phyloP scores from a whole-genome alignment of 768 basidiomycete species.

The Cubamyces lactineus region DNA sequence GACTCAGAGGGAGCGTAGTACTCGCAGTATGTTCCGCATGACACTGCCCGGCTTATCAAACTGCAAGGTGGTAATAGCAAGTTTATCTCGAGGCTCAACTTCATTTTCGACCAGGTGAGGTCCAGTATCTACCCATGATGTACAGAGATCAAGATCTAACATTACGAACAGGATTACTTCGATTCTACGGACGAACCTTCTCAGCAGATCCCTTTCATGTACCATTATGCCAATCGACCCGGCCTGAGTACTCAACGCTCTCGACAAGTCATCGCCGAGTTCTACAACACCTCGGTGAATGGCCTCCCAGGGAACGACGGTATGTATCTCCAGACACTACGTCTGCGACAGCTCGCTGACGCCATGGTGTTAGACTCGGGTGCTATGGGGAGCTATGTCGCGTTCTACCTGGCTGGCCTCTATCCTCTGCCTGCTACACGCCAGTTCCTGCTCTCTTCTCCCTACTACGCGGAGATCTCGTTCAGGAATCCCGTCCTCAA shows the following conservation, averaged over 20 bases:
- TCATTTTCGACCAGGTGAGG: constrained; percentile 55
- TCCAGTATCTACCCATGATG: background rate
- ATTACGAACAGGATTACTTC: constrained; percentile 50
- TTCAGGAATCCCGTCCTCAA: constrained; percentile 62
- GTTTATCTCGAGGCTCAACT: constrained; percentile 58
- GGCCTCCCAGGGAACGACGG: constrained; percentile 72
- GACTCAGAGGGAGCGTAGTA: background rate
- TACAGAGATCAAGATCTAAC: background rate
- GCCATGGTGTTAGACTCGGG: constrained; percentile 37
- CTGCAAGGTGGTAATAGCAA: constrained; percentile 61
- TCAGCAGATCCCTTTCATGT: constrained; percentile 72
- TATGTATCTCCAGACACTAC: constrained; percentile 26
- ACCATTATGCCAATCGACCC: constrained; percentile 65
- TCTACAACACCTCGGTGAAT: constrained; percentile 57
- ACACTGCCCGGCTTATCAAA: constrained; percentile 60
- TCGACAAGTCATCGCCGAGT: constrained; percentile 55
- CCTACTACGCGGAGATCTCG: constrained; percentile 60
- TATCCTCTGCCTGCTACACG: constrained; percentile 66
- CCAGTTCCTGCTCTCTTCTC: constrained; percentile 61
- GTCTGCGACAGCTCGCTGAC: background rate
- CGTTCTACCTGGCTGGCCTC: constrained; percentile 61
- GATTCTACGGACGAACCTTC: constrained; percentile 67
- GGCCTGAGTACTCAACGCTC: constrained; percentile 60
- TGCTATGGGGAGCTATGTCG: constrained; percentile 65
- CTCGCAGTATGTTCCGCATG: constrained; percentile 62